Base-by-base conservation (phyloP, 2,329 filamentous ascomycete genomes). In the Pestalotiopsis sp. region DNA sequence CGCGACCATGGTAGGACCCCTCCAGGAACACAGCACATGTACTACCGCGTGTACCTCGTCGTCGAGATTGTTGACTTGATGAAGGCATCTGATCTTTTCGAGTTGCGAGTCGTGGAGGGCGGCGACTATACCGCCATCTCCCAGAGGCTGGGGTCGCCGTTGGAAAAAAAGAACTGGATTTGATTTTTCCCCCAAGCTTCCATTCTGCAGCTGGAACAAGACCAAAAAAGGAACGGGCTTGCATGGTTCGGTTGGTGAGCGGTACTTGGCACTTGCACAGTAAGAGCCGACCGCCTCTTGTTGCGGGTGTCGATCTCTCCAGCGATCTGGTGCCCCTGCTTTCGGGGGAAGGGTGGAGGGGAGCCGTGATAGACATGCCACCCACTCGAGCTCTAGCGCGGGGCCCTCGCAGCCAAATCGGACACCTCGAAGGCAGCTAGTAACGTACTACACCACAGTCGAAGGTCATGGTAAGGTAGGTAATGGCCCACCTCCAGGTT, bases 301-400 rank as follows among this genome's bases (percentile, higher is more conserved):
- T 52, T 52, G 57, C 57, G 27, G 59, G 27, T 36, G 61, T 49
- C 38, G 61, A 64, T 64, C 61, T 64, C 61, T 64, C 61, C 61
- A 64, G 39, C 61, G 39, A 25, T 49, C 61, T 64, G 39, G 45
- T 23, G 39, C 61, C 61, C 61, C 61, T 64, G 61, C 38, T 23
- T 52, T 64, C 61, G 61, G 61, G 38, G 63, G 27, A 36, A 25
- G 49, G 52, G 25, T 56, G 49, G 63, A 58, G 41, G 63, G 63
- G 63, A 49, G 45, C 45, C 52, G 23, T 66, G 63, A 66, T 57
- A 66, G 63, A 45, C 63, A 66, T n/a, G 63, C 49, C 49, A 49
- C 41, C n/a, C 52, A 31, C 17, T 25, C 36, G 20, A 52, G 45
- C 45, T 52, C 17, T 66, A 66, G 49, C 63, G 63, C 63, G 63